Percentiles rank a stretch among this genome's conserved stretches.
These are phyloP conservation scores for Colletotrichum musicola DNA, from an alignment of 2,329 filamentous ascomycete genomes.

Conservation along the genomic window DNA sequence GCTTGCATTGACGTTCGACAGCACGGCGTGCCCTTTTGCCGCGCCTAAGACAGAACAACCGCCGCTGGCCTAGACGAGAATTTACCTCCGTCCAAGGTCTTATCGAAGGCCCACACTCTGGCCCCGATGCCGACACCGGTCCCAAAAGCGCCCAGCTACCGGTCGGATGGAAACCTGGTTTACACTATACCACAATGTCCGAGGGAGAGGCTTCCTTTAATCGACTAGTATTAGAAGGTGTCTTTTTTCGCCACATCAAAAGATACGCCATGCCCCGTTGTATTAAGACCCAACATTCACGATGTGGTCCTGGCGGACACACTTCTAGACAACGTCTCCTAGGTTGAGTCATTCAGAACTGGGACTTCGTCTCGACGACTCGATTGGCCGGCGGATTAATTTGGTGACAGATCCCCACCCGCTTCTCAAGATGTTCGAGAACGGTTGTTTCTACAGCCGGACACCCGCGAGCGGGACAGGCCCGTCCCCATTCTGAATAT, in stretches of 20 bases:
- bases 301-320: conserved; percentile 2
- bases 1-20: conserved; percentile 1
- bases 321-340: conserved; percentile 14
- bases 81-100: conserved; percentile 21
- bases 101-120: conserved; percentile 9
- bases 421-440: conserved; percentile 28
- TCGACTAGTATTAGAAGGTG: conserved; percentile 4
- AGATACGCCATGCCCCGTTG: conserved; percentile 2
- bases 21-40: conserved; percentile 19
- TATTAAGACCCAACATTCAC: neutral
- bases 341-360: conserved; percentile 17
- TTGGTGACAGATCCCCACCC: conserved; percentile 19
- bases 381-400: conserved; percentile 24
- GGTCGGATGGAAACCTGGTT: conserved; percentile 7
- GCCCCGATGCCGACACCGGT: conserved; percentile 25
- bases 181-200: neutral
- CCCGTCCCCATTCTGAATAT: conserved; percentile 19
- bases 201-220: neutral
- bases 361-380: conserved; percentile 6
- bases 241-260: conserved; percentile 18
- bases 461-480: conserved; percentile 23
- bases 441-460: conserved; percentile 26
- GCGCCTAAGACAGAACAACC: conserved; percentile 31
- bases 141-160: conserved; percentile 18
- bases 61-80: conserved; percentile 20